phyloP scores from a whole-genome alignment of 2,329 filamentous ascomycete species.

The Exserohilum rostratum region DNA sequence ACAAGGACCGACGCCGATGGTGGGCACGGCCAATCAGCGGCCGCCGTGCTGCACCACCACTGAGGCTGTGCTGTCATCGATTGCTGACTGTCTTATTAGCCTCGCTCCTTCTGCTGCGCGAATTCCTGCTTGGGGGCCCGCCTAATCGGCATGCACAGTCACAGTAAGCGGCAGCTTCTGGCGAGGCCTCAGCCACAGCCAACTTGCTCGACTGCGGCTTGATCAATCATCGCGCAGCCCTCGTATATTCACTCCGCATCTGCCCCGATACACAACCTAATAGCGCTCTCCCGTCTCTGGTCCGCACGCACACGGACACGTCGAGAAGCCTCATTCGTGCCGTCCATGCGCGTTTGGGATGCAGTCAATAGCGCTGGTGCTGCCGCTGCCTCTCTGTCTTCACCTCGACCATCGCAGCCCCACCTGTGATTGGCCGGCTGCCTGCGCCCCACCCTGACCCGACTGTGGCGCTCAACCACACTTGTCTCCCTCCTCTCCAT shows the following conservation, averaged over 20 bases:
- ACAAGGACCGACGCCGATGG: constrained; percentile 17
- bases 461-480: not conserved
- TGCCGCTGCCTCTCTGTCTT: not conserved
- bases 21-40: constrained; percentile 16
- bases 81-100: too few relatives aligned
- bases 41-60: constrained; percentile 13
- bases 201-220: not conserved
- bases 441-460: not conserved
- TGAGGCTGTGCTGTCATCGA: constrained; percentile 26
- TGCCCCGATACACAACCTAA: too few relatives aligned
- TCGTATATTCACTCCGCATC: too few relatives aligned
- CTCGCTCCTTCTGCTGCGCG: constrained; percentile 1
- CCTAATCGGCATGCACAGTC: too few relatives aligned
- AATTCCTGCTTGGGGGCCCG: not conserved
- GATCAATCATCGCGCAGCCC: too few relatives aligned
- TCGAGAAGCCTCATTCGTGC: not conserved
- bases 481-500: not conserved
- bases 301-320: too few relatives aligned
- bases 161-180: not conserved
- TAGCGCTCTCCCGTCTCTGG: too few relatives aligned
- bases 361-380: not conserved
- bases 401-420: not conserved
- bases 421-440: not conserved
- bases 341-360: not conserved
- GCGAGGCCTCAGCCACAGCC: not conserved